phyloP scores from a whole-genome alignment of 177 flowering plant genomes.

The Telopea speciosissima region DNA sequence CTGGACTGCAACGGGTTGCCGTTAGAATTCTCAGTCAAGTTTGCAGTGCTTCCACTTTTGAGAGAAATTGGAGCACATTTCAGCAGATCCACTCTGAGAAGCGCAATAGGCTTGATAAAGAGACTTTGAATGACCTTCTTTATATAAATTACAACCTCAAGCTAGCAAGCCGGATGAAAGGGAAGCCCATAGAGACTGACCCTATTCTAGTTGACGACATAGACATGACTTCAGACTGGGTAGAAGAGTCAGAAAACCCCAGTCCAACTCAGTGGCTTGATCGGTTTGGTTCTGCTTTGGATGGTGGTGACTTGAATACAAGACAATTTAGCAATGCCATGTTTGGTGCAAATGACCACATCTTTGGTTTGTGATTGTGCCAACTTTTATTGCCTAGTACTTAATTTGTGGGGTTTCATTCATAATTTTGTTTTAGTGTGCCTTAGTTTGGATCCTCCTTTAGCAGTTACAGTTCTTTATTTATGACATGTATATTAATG shows the following conservation, averaged over 20 bases:
- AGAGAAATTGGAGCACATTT: slow-evolving; percentile 71
- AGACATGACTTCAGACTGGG: slow-evolving; percentile 97
- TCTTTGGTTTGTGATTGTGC: slow-evolving; percentile 48
- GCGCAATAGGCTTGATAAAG: slow-evolving; percentile 78
- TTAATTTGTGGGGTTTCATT: background rate
- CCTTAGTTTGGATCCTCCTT: background rate
- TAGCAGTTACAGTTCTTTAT: background rate
- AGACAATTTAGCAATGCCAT: slow-evolving; percentile 62
- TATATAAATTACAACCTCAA: slow-evolving; percentile 76
- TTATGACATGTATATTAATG: background rate
- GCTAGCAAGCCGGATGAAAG: slow-evolving; percentile 46
- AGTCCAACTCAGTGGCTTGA: slow-evolving; percentile 84
- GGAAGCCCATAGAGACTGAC: slow-evolving; percentile 48
- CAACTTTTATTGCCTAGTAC: slow-evolving; percentile 1
- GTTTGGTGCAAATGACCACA: slow-evolving; percentile 51
- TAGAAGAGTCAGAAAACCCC: slow-evolving; percentile 73
- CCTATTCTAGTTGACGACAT: slow-evolving; percentile 74
- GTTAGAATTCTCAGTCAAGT: slow-evolving; percentile 86
- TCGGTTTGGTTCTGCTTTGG: slow-evolving; percentile 65
- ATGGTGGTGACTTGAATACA: slow-evolving; percentile 75
- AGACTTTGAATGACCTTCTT: slow-evolving; percentile 56
- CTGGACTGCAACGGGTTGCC: slow-evolving; percentile 73
- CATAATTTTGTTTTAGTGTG: background rate
- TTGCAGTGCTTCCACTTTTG: slow-evolving; percentile 62
- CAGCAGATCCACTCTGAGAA: slow-evolving; percentile 80